Evolutionary conservation across 768 basidiomycete genomes (phyloP), one percentile per base, ranked within the genome.

Genomic region (Lactarius evosmus): DNA sequence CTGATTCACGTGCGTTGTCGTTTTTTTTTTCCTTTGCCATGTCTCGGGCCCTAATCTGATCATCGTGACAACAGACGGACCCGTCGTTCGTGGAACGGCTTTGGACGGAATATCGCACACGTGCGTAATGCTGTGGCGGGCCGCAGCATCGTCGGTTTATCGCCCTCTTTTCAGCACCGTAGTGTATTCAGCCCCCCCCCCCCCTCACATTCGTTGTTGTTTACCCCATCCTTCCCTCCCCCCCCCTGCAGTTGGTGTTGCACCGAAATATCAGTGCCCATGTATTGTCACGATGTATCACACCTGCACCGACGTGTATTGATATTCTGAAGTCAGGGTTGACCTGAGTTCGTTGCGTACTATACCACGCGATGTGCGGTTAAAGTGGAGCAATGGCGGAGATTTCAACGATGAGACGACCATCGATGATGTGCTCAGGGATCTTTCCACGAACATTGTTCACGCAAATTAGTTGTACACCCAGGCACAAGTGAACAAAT

Each of bases 61-160:
- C 36, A 17, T 34, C 53, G 30, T 30, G 16, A 54, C 68, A 89
- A 54, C 68, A 89, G 88, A 87, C 81, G 59, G 84, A 89, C 75
- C 79, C 82, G 67, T 74, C 77, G 17, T 90, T 89, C 69, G 86
- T 86, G 63, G 86, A 90, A 67, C 74, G 76, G 41, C 78, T 88
- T 52, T 86, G 79, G 76, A 78, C 76, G 62, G 81, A 83, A 50
- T 88, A 87, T 72, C 58, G 53, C 49, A 46, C 57, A 34, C 54
- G 62, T 16, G 65, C 57, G 36, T 66, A 56, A 36, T 19, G 32
- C n/a, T 17, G 60, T 44, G 11, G 11, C 7, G 19, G 30, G 16
- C 33, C 22, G 12, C 25, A 49, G 46, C 46, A n/a, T 46, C 11
- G 36, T 17, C n/a, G n/a, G n/a, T n/a, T n/a, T n/a, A n/a, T 40